These are phyloP conservation scores for Cyclotella cryptica DNA, from an alignment of 108 stramenopile species.

Conservation along the genomic window DNA sequence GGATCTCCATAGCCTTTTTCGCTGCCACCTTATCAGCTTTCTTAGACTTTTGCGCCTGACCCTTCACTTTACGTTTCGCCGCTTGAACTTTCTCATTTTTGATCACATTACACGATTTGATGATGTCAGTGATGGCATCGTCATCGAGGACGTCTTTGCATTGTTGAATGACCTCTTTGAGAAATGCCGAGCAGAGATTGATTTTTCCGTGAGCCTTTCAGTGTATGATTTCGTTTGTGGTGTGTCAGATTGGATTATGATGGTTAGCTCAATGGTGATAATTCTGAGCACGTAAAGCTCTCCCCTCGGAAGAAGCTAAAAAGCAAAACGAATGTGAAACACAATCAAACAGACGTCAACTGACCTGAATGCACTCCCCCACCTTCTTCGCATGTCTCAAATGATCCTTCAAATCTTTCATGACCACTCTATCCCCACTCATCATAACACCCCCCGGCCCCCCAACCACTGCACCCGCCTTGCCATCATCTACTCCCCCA, in stretches of 20 bases:
- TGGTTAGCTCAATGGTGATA: background rate
- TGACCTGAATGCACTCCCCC: slow-evolving; percentile 76
- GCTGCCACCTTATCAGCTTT: slow-evolving; percentile 86
- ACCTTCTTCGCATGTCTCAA: slow-evolving; percentile 89
- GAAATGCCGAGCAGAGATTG: slow-evolving; percentile 74
- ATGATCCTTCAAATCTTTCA: slow-evolving; percentile 91
- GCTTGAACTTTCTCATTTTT: slow-evolving; percentile 92
- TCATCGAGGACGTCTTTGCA: slow-evolving; percentile 88
- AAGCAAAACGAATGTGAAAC: background rate
- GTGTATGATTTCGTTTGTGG: background rate
- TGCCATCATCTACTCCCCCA: slow-evolving; percentile 67
- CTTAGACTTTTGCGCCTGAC: slow-evolving; percentile 89
- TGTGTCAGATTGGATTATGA: background rate
- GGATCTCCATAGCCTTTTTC: slow-evolving; percentile 76
- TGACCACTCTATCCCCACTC: slow-evolving; percentile 75
- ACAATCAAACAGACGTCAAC: slow-evolving; percentile 15
- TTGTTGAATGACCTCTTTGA: slow-evolving; percentile 82
- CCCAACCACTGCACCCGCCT: slow-evolving; percentile 16
- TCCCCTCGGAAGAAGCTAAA: background rate
- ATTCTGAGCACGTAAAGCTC: slow-evolving; percentile 1
- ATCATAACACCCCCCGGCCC: slow-evolving; percentile 29
- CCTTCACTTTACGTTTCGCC: slow-evolving; percentile 88
- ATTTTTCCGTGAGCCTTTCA: slow-evolving; percentile 84
- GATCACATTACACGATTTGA: slow-evolving; percentile 90
- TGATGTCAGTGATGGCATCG: slow-evolving; percentile 87